A percentile compares a stretch with the other conserved stretches of the same genome.
Evolutionary conservation across 495 filamentous ascomycete genomes (phyloP).

Genomic region (Aspergillus kassunensis): DNA sequence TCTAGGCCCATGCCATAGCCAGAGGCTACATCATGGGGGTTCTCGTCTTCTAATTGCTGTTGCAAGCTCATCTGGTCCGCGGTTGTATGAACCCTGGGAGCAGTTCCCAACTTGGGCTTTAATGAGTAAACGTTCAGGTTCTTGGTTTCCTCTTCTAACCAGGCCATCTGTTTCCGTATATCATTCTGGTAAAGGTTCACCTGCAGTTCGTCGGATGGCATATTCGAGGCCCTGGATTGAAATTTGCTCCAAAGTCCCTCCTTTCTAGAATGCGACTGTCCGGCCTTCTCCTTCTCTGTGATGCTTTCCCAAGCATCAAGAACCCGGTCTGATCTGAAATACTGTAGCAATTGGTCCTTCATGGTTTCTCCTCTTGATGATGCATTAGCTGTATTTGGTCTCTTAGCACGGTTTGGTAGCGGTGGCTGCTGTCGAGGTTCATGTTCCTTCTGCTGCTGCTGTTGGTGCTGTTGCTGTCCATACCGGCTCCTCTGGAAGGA

Average conservation of each 20-base stretch:
- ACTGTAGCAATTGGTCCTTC: slow-evolving; percentile 38
- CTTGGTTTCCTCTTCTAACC: slow-evolving; percentile 29
- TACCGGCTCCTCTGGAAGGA: slow-evolving; percentile 18
- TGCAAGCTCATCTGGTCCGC: slow-evolving; percentile 29
- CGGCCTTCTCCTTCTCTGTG: slow-evolving; percentile 16
- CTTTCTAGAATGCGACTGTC: slow-evolving; percentile 16
- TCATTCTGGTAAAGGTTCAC: slow-evolving; percentile 15
- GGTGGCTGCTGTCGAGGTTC: slow-evolving; percentile 13
- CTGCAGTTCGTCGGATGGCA: slow-evolving; percentile 5
- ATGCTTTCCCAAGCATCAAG: slow-evolving; percentile 36
- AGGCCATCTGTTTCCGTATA: slow-evolving; percentile 29
- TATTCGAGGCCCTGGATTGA: slow-evolving; percentile 25
- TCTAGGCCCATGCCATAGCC: slow-evolving; percentile 1
- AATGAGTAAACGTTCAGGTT: slow-evolving; percentile 34
- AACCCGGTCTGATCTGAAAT: slow-evolving; percentile 38
- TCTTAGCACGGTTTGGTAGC: slow-evolving; percentile 1
- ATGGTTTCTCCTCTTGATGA: slow-evolving; percentile 24
- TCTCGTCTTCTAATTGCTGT: neutral
- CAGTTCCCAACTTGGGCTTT: slow-evolving; percentile 26
- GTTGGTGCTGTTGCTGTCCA: slow-evolving; percentile 18
- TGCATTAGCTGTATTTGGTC: slow-evolving; percentile 12
- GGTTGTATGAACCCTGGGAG: slow-evolving; percentile 35
- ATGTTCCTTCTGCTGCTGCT: slow-evolving; percentile 13
- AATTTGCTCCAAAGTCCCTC: slow-evolving; percentile 37
- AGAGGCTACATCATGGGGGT: neutral